Evolutionary conservation across 352 stramenopile genomes (phyloP), one percentile per base, ranked within the genome.

Genomic region (Phytopythium delawarense): DNA sequence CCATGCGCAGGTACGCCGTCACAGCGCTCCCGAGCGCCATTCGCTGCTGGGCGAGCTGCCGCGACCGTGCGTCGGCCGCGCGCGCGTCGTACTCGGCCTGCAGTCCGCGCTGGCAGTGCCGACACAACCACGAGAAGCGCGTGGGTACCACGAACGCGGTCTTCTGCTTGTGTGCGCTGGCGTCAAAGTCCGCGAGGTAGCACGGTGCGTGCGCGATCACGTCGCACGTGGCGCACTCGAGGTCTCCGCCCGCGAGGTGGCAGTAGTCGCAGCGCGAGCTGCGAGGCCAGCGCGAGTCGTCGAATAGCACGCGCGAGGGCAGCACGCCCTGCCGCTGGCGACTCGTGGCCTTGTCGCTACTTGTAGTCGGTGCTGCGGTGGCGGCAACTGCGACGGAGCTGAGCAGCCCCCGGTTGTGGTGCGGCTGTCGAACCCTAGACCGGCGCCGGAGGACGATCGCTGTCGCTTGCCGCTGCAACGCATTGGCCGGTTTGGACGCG

Each of bases 1-100:
- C 75, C 82, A 91, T 91, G 39, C 82, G 69, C 20, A 88, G 72
- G 63, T 91, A 91, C 7, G 79, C 82, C 2, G 75, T 78, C 18
- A 75, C 75, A 45, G 84, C 72, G 25, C 75, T 76, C 20, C 71
- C 70, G 32, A 88, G 78, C n/a, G 86, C 64, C 50, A 68, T 65
- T 51, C 81, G 74, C 59, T 88, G 75, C 57, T 75, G 67, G 7
- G 70, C 59, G 30, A 88, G 71, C 45, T 83, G 70, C 37, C 74
- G 60, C 46, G 66, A 62, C 23, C 82, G 66, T 18, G 66, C 61
- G 5, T 65, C 44, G 46, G 81, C 77, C 13, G 78, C 74, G n/a
- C 63, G 58, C 11, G 78, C 68, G 40, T 91, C 76, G 63, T 91
- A 89, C 50, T 91, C 82, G 35, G 68, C 12, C n/a, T 76, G 76